Conservation (phyloP, 2,329 filamentous ascomycete genomes). For the Apiospora aurea region DNA sequence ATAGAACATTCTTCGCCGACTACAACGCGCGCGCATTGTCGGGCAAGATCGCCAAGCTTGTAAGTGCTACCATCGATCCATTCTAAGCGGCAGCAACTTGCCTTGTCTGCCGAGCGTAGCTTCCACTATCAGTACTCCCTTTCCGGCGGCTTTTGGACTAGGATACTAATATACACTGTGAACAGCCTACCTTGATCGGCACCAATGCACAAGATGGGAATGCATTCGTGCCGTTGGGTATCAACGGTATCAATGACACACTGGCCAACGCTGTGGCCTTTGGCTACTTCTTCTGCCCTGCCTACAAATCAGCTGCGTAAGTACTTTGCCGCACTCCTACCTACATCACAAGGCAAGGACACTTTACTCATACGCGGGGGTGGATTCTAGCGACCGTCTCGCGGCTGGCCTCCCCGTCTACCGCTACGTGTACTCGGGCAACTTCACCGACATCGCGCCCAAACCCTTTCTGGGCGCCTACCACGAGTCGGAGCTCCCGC, state of each 20-base stretch:
- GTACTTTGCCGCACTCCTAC: conserved; percentile 29
- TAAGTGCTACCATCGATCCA: conserved; percentile 34
- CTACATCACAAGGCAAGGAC: not conserved
- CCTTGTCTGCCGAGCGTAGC: not conserved
- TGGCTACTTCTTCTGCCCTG: conserved; percentile 37
- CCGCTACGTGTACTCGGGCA: conserved; percentile 49
- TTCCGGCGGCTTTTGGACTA: conserved; percentile 28
- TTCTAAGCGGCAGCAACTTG: not conserved
- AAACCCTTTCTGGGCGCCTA: conserved; percentile 26
- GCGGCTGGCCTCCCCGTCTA: conserved; percentile 41
- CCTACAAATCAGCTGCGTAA: conserved; percentile 29
- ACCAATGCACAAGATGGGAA: conserved; percentile 37
- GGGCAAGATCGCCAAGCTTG: conserved; percentile 38
- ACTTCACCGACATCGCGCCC: conserved; percentile 29
- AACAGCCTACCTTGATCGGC: conserved; percentile 35
- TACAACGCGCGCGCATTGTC: conserved; percentile 37
- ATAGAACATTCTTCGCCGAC: conserved; percentile 40
- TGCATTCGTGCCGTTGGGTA: conserved; percentile 31
- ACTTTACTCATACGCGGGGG: not conserved
- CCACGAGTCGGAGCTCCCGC: conserved; percentile 28
- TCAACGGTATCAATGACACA: conserved; percentile 29
- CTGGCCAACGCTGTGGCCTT: conserved; percentile 27
- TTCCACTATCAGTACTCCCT: not conserved
- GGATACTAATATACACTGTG: not conserved
- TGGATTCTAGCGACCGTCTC: conserved; percentile 33